Evolutionary conservation across 495 filamentous ascomycete species (phyloP), one percentile per base, ranked within the genome.

Genomic region (Entonaema liquescens): DNA sequence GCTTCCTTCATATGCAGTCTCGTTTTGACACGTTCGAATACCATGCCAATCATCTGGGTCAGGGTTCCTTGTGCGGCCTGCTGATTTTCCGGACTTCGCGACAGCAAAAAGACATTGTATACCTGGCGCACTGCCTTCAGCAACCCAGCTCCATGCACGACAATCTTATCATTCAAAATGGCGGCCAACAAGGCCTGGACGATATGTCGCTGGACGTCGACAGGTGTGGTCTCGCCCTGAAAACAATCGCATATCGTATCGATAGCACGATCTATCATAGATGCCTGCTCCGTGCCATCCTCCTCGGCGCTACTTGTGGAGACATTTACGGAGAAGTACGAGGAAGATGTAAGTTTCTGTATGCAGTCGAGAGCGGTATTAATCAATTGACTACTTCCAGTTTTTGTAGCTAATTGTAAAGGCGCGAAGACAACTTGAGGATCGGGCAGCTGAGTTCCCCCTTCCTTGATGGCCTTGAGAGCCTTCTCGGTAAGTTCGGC

Each of bases 231-330:
- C 75, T 99, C 96, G 67, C 95, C 94, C 72, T 98, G 93, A 72
- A 98, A 99, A 77, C 96, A 99, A 75, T 98, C 95, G 84, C 96
- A 98, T 80, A 99, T 98, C 38, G 95, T 97, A 80, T 99, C 96
- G 72, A 99, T 99, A 50, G 96, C 96, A 69, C 94, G 89, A 78
- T 99, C 96, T 77, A 99, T 98, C 76, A 99, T 83, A 54, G 83
- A 79, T 44, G 84, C 72, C 47, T 85, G 84, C 33, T 83, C 85
- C 64, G 82, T 79, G 54, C 83, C 82, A 72, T 85, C 84, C 53
- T 84, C 82, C 49, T 79, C 76, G 7, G 70, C 52, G 29, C 77
- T 66, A 60, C 75, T 67, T 33, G 81, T 63, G 68, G 83, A 79
- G 54, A 88, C 80, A 33, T 93, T 89, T 40, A 92, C 87, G 6